Evolutionary conservation across 2,329 filamentous ascomycete genomes (phyloP).

Genomic region (Incumbomyces lentus): DNA sequence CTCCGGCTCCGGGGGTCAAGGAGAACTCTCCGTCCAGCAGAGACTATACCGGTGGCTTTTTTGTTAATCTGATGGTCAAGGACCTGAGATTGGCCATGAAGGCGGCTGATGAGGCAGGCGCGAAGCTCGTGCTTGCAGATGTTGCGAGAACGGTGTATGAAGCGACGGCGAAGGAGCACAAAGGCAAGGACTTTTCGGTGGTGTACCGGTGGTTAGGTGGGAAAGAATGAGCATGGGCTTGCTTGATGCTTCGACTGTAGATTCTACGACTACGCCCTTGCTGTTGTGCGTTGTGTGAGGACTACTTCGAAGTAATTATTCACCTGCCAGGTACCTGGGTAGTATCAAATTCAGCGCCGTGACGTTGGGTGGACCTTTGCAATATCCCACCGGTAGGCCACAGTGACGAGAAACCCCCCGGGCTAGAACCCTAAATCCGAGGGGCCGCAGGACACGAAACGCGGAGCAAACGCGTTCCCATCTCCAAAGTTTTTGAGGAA

Average conservation of each 20-base stretch:
- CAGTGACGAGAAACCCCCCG: too few relatives aligned
- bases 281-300: background rate
- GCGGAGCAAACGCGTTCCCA: background rate
- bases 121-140: constrained; percentile 54
- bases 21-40: constrained; percentile 62
- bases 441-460: background rate
- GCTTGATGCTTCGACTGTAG: background rate
- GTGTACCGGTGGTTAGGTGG: constrained; percentile 45
- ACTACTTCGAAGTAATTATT: background rate
- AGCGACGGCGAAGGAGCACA: constrained; percentile 51
- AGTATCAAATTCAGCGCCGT: background rate
- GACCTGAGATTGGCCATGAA: constrained; percentile 62
- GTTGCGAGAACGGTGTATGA: constrained; percentile 59
- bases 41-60: constrained; percentile 70
- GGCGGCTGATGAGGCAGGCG: constrained; percentile 59
- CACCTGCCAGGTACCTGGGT: background rate
- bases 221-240: constrained; percentile 12
- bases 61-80: constrained; percentile 69
- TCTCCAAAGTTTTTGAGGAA: background rate
- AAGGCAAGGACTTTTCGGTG: constrained; percentile 69
- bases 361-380: too few relatives aligned
- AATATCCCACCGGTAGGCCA: too few relatives aligned
- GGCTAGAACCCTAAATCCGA: too few relatives aligned
- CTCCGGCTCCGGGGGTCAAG: constrained; percentile 79
- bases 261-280: background rate